Evolutionary conservation across 169 alveolate genomes (phyloP), one percentile per base, ranked within the genome.

Genomic region (Plasmodium gonderi): DNA sequence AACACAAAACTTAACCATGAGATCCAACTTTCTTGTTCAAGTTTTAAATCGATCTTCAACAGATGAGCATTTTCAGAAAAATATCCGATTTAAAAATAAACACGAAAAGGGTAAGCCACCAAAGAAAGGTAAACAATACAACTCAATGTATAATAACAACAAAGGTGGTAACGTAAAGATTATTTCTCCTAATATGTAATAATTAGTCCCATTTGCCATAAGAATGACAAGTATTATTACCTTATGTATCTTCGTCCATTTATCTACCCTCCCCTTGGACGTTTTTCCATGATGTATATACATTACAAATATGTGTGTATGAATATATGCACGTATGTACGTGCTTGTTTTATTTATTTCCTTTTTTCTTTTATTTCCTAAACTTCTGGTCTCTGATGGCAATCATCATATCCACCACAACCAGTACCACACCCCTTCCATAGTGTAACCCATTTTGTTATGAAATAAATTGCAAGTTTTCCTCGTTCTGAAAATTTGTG

Each of bases 1-100:
- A 83, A 97, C 98, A 51, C 97, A 96, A 79, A 97, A 96, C 49
- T 77, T 97, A 45, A 76, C 97, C 3, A 80, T 97, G 94, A 54
- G 98, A 33, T 95, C 97, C 1, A 97, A 97, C 83, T 92, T 97
- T 77, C 92, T 97, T 23, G 95, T 95, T n/a, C 98, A 97, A 93
- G 91, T 95, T 87, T 80, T 97, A 60, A 79, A 89, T 42, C 91
- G 95, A 64, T 76, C 96, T 4, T 91, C 93, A 33, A 36, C 80
- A 40, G 94, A 89, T 89, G 94, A 89, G 14, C 81, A 68, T 11
- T 54, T 89, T 9, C 94, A 89, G 80, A 89, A 89, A 68, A 77
- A 75, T 36, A 26, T 60, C 31, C 79, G 80, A 64, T 89, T 76
- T 65, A 89, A 89, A 77, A 77, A 75, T 77, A 89, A 89, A 77